phyloP scores from a whole-genome alignment of 306 rosid species.

The Dryas drummondii region DNA sequence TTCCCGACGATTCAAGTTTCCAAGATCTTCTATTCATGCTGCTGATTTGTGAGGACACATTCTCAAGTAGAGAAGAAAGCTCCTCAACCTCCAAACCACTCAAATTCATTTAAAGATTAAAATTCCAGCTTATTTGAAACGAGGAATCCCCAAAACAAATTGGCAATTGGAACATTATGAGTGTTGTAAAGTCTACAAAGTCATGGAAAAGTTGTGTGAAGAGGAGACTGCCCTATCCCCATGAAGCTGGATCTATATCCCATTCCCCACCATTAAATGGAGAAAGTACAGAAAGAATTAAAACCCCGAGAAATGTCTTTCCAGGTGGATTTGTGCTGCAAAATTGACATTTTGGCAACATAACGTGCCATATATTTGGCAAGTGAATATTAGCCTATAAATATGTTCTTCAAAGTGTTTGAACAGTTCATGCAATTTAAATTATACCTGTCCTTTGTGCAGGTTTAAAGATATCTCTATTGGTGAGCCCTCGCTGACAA shows the following conservation, averaged over 20 bases:
- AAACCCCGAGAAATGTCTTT: not conserved
- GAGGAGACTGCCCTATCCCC: not conserved
- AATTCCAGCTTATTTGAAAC: not conserved
- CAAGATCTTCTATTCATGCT: not conserved
- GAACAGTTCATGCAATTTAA: not conserved
- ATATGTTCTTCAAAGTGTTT: not conserved
- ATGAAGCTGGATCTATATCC: not conserved
- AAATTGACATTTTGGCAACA: not conserved
- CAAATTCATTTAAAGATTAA: not conserved
- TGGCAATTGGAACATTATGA: not conserved
- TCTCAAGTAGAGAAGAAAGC: not conserved
- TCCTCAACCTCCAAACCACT: not conserved
- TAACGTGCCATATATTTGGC: not conserved
- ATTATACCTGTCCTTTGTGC: conserved; percentile 24
- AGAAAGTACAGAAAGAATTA: not conserved
- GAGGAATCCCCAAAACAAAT: not conserved
- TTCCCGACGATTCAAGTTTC: not conserved
- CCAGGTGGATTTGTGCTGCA: not conserved
- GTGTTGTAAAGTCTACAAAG: not conserved
- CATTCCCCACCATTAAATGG: not conserved
- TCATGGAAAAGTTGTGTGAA: not conserved
- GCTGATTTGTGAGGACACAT: not conserved
- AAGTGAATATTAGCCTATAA: not conserved
- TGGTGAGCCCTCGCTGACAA: conserved; percentile 51
- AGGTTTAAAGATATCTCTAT: conserved; percentile 70